Base-by-base conservation (phyloP, 495 filamentous ascomycete genomes). In the Lasiosphaeria hispida region DNA sequence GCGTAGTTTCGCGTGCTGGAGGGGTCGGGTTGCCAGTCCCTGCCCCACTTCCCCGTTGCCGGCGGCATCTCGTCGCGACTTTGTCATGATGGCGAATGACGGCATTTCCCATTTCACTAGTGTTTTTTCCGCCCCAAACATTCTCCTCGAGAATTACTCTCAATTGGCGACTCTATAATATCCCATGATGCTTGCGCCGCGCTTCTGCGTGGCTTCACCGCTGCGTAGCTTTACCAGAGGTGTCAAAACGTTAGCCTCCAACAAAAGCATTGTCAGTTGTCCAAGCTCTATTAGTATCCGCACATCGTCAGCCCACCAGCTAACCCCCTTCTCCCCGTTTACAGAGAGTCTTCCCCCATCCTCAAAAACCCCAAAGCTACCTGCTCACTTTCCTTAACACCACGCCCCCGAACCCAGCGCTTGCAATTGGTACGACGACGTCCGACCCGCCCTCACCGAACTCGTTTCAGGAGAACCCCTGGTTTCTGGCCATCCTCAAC, bases 301-400 rank as follows among this genome's bases (percentile, higher is more conserved):
- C 5, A 5, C 23, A 30, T 30, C 23, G 23, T 30, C 23, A 2
- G 23, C 23, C 23, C 23, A 30, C 23, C 5, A 30, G 23, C 55
- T 56, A 58, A 64, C 45, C 14, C 45, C 38, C 23, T 48, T 13
- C 40, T 37, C 13, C 10, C n/a, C 15, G 2, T 30, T 14, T n/a
- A 19, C 60, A 96, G 91, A 93, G 93, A 77, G 78, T 88, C 19
- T 87, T 90, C 63, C 81, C 83, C 1, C 73, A 82, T 55, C 69
- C 80, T 13, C 53, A 67, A 39, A 52, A 73, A 2, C 66, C 72
- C 11, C 73, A 66, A 55, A 67, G 64, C 18, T 73, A 88, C 68
- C 76, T 90, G 55, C 84, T 97, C 38, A 84, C 90, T 38, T 81
- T 91, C 43, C 85, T 96, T 48, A 78, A 86, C n/a, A 87, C 86